Conservation (phyloP, 2,329 filamentous ascomycete species). For the Botrytis hyacinthi region DNA sequence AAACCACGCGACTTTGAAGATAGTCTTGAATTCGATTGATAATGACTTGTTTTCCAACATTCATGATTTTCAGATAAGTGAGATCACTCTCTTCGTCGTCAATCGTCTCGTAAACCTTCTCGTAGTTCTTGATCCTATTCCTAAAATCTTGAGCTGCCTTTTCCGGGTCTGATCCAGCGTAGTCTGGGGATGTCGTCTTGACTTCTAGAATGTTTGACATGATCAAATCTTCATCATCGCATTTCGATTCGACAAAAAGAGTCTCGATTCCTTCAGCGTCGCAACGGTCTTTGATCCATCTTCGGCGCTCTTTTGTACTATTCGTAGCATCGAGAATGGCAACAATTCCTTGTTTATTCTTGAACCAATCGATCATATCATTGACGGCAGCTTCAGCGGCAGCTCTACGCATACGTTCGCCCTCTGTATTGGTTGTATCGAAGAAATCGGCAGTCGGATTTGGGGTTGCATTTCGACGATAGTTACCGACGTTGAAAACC, state of each 20-base stretch:
- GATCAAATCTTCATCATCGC: constrained; percentile 91
- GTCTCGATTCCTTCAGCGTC: constrained; percentile 77
- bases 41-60: constrained; percentile 92
- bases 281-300: constrained; percentile 87
- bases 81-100: constrained; percentile 83
- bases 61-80: constrained; percentile 96
- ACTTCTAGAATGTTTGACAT: constrained; percentile 98
- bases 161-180: constrained; percentile 90
- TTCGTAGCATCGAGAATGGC: constrained; percentile 97
- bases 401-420: constrained; percentile 81
- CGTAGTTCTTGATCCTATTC: constrained; percentile 92
- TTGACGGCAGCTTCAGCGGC: constrained; percentile 88
- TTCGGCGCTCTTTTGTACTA: constrained; percentile 82
- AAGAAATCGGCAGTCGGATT: constrained; percentile 95
- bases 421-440: constrained; percentile 83
- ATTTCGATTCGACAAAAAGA: constrained; percentile 94
- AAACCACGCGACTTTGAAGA: constrained; percentile 91
- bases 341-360: constrained; percentile 72
- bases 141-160: constrained; percentile 87
- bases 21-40: constrained; percentile 99
- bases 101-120: constrained; percentile 93
- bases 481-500: constrained; percentile 97
- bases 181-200: constrained; percentile 95
- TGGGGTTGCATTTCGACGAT: constrained; percentile 84
- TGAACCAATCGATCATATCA: constrained; percentile 95